phyloP scores from a whole-genome alignment of 164 flowering plant genomes.

The Berberis vulgaris region DNA sequence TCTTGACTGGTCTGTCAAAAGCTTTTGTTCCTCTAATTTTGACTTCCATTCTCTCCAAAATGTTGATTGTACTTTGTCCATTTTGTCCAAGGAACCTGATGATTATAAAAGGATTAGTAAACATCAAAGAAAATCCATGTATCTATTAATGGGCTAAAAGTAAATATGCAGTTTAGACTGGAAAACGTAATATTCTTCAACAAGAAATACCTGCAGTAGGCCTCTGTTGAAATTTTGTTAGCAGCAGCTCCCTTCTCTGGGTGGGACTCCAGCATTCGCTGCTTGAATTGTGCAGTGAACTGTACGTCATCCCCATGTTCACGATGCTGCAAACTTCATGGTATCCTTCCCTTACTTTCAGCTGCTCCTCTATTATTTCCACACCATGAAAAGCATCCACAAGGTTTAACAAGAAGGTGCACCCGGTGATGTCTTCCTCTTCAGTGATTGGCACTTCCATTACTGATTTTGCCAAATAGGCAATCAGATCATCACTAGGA shows the following conservation, averaged over 20 bases:
- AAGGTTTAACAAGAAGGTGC: constrained; percentile 76
- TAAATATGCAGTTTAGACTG: not conserved
- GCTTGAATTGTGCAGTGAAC: constrained; percentile 58
- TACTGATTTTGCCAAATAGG: constrained; percentile 62
- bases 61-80: constrained; percentile 55
- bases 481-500: constrained; percentile 72
- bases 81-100: constrained; percentile 46
- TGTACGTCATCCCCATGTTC: constrained; percentile 84
- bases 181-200: constrained; percentile 1
- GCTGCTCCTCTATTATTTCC: constrained; percentile 74
- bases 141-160: not conserved
- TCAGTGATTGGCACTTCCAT: constrained; percentile 65
- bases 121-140: constrained; percentile 1
- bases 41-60: constrained; percentile 96
- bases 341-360: constrained; percentile 52
- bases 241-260: constrained; percentile 62
- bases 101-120: not conserved
- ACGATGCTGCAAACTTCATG: constrained; percentile 64
- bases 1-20: constrained; percentile 65
- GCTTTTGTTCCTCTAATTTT: constrained; percentile 80
- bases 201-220: constrained; percentile 45
- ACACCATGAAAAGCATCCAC: constrained; percentile 83
- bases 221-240: constrained; percentile 58
- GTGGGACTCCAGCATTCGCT: constrained; percentile 47
- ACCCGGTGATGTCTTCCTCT: constrained; percentile 65